Evolutionary conservation across 2,329 filamentous ascomycete species (phyloP).

Genomic region (Leptographium flavum): DNA sequence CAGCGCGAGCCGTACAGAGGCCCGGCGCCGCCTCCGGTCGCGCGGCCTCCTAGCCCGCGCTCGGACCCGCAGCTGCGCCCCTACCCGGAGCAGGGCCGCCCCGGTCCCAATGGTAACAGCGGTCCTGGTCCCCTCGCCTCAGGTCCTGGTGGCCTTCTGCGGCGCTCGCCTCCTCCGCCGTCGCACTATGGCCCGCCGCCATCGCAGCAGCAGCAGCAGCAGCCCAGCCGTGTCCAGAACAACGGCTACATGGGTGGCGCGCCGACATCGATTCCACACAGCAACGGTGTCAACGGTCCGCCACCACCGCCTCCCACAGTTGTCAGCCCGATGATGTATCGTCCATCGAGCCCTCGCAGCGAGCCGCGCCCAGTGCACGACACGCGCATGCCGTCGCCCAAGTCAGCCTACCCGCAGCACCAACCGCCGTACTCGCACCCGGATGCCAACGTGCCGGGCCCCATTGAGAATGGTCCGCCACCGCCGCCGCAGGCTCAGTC

Average conservation of each 20-base stretch:
- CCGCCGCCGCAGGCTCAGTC: conserved; percentile 36
- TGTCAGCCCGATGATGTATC: conserved; percentile 48
- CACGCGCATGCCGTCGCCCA: conserved; percentile 80
- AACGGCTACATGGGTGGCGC: conserved; percentile 41
- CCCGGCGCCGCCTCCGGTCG: conserved; percentile 39
- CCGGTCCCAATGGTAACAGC: conserved; percentile 12
- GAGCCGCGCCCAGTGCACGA: conserved; percentile 75
- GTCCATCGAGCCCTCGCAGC: conserved; percentile 64
- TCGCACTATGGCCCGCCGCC: conserved; percentile 40
- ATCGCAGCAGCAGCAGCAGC: conserved; percentile 27
- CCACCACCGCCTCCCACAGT: conserved; percentile 33
- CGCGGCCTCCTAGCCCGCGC: conserved; percentile 62
- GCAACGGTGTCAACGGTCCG: conserved; percentile 28
- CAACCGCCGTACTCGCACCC: conserved; percentile 56
- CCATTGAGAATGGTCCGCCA: conserved; percentile 38
- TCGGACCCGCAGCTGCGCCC: conserved; percentile 55
- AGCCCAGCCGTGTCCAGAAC: conserved; percentile 37
- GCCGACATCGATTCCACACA: conserved; percentile 27
- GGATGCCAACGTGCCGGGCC: conserved; percentile 56
- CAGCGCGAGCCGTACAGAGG: conserved; percentile 57
- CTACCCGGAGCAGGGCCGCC: conserved; percentile 53
- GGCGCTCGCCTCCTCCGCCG: conserved; percentile 38
- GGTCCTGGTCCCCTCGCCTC: conserved; percentile 41
- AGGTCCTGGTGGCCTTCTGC: conserved; percentile 28
- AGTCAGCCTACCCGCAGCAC: conserved; percentile 69